Evolutionary conservation across 306 rosid genomes (phyloP).

Genomic region (Corylus heterophylla): DNA sequence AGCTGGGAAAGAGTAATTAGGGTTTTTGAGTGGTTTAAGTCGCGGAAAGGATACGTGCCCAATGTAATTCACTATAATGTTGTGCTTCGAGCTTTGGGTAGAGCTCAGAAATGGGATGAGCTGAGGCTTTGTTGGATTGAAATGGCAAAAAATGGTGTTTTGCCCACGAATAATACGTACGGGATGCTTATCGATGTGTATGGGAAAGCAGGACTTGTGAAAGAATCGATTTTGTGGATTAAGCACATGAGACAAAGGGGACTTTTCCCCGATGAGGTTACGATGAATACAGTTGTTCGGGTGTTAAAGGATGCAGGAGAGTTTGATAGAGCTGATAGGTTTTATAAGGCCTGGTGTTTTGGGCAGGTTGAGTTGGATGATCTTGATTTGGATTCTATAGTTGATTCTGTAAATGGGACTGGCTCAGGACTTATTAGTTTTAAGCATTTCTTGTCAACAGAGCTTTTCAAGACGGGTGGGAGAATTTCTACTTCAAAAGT

Average conservation of each 20-base stretch:
- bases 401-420: conserved; percentile 33
- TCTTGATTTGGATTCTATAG: conserved; percentile 57
- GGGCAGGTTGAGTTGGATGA: conserved; percentile 72
- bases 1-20: conserved; percentile 59
- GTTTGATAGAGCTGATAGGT: conserved; percentile 68
- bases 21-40: conserved; percentile 76
- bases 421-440: conserved; percentile 54
- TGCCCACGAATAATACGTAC: conserved; percentile 70
- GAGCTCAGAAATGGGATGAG: conserved; percentile 82
- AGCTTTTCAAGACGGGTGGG: conserved; percentile 83
- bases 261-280: conserved; percentile 82
- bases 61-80: conserved; percentile 90
- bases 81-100: conserved; percentile 72
- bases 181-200: conserved; percentile 82
- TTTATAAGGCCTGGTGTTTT: conserved; percentile 72
- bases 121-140: conserved; percentile 77
- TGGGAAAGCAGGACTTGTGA: conserved; percentile 77
- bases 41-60: conserved; percentile 51
- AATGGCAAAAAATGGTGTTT: conserved; percentile 66
- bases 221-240: conserved; percentile 87
- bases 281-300: conserved; percentile 79
- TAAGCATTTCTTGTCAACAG: conserved; percentile 81
- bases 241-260: conserved; percentile 75
- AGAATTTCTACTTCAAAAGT: conserved; percentile 40
- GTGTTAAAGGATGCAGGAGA: conserved; percentile 77